phyloP scores from a whole-genome alignment of 2,329 filamentous ascomycete species.

The Capronia epimyces region DNA sequence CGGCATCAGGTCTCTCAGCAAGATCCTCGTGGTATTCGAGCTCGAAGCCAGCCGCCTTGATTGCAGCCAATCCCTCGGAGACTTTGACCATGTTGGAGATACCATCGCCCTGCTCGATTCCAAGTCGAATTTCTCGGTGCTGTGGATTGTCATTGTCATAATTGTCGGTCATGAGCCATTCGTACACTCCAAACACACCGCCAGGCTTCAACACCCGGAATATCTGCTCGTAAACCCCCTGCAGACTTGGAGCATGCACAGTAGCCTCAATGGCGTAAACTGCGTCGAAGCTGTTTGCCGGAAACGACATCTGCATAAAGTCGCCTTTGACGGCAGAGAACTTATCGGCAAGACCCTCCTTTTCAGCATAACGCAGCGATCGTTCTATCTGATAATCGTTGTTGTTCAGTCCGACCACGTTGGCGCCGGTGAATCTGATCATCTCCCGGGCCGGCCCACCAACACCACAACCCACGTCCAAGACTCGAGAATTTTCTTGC shows the following conservation, averaged over 20 bases:
- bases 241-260: constrained; percentile 83
- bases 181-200: constrained; percentile 92
- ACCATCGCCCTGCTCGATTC: constrained; percentile 91
- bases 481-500: constrained; percentile 77
- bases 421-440: constrained; percentile 85
- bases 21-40: constrained; percentile 81
- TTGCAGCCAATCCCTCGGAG: constrained; percentile 71
- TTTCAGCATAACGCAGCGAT: constrained; percentile 75
- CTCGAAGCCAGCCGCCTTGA: constrained; percentile 82
- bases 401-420: constrained; percentile 93
- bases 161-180: constrained; percentile 96
- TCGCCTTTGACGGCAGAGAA: constrained; percentile 88
- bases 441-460: constrained; percentile 94
- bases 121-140: constrained; percentile 85
- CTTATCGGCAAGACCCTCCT: constrained; percentile 74
- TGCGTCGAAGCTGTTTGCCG: constrained; percentile 84
- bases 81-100: constrained; percentile 97
- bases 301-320: constrained; percentile 99
- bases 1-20: constrained; percentile 65
- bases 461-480: constrained; percentile 96
- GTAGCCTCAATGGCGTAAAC: constrained; percentile 98
- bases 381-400: constrained; percentile 98
- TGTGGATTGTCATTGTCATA: constrained; percentile 84
- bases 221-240: constrained; percentile 91
- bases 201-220: constrained; percentile 93